Evolutionary conservation across 1,284 basidiomycete species (phyloP), one percentile per base, ranked within the genome.

Genomic region (Pterulicium gracile): DNA sequence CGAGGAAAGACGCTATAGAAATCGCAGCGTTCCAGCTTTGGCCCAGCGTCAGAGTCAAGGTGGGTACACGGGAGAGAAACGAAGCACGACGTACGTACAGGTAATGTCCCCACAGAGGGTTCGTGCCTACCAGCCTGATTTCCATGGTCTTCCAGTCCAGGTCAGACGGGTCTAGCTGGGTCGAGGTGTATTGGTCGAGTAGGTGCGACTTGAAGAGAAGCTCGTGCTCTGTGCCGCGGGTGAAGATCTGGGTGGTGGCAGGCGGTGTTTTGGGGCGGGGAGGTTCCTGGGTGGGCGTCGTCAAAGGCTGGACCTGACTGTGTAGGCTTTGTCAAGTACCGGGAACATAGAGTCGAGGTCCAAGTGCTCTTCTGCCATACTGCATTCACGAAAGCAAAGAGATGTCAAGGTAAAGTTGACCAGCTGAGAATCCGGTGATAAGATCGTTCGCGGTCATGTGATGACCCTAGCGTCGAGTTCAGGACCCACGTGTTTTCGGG

Each of bases 91-190:
- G 35, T 20, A 52, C 81, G 60, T 61, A 93, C 82, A 95, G 63
- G 56, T 93, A 72, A 61, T 96, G 89, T 1, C 83, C 92, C 93
- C 93, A 97, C 3, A 96, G 68, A 1, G 92, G 88, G 60, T 96
- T 91, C 2, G 72, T 77, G 2, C 93, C 92, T 0, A 96, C 89
- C 4, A 96, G 73, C 47, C 79, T 69, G 42, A 95, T 81, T 3
- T 68, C 62, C 7, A 94, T 65, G 21, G 72, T 61, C 5, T 60
- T 55, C 72, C 73, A 75, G 3, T 57, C 53, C 4, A 51, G 47
- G 3, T 48, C 55, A 45, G 21, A 49, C 48, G 36, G 19, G 4
- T 15, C 36, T 7, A 18, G 15, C 7, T 4, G 7, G 12, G 23
- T 24, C 2, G 3, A 23, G 24, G 21, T n/a, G 47, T 24, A 42